phyloP scores from a whole-genome alignment of 1,284 basidiomycete genomes.

The Leccinum angustisporum region DNA sequence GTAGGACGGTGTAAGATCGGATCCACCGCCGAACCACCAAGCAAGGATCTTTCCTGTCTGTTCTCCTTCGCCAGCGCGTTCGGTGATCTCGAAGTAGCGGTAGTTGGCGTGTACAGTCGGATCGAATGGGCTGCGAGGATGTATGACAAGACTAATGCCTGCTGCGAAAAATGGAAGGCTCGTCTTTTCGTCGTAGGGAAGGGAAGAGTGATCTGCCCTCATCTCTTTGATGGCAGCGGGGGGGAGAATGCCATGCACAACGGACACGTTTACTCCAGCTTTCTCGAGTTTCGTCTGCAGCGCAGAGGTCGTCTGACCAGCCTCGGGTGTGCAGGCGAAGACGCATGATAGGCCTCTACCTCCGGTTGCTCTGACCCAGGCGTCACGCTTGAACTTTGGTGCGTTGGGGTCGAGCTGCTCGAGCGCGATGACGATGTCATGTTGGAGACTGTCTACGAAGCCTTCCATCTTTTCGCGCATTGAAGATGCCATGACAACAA shows the following conservation, averaged over 20 bases:
- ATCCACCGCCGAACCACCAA: slow-evolving; percentile 99
- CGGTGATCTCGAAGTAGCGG: slow-evolving; percentile 92
- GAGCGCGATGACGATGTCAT: slow-evolving; percentile 78
- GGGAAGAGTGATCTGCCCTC: slow-evolving; percentile 85
- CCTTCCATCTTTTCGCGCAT: slow-evolving; percentile 84
- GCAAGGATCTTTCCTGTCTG: slow-evolving; percentile 56
- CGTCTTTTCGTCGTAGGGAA: slow-evolving; percentile 63
- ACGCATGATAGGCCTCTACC: slow-evolving; percentile 90
- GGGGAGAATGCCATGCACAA: slow-evolving; percentile 88
- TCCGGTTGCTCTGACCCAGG: slow-evolving; percentile 83
- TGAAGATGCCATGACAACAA: slow-evolving; percentile 18
- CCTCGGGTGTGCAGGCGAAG: slow-evolving; percentile 62
- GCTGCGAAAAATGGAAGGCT: slow-evolving; percentile 92
- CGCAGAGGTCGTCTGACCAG: slow-evolving; percentile 27
- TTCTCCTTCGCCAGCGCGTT: slow-evolving; percentile 40
- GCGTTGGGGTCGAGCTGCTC: slow-evolving; percentile 77
- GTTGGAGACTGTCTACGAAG: slow-evolving; percentile 81
- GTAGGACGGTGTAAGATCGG: slow-evolving; percentile 93
- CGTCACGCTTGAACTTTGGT: slow-evolving; percentile 81
- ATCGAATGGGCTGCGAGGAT: slow-evolving; percentile 89
- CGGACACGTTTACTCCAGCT: slow-evolving; percentile 93
- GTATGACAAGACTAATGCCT: slow-evolving; percentile 89
- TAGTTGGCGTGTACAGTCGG: slow-evolving; percentile 98
- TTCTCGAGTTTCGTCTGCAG: slow-evolving; percentile 79
- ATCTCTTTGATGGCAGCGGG: slow-evolving; percentile 91